phyloP scores from a whole-genome alignment of 2,329 filamentous ascomycete species.

The Fusarium sp. region DNA sequence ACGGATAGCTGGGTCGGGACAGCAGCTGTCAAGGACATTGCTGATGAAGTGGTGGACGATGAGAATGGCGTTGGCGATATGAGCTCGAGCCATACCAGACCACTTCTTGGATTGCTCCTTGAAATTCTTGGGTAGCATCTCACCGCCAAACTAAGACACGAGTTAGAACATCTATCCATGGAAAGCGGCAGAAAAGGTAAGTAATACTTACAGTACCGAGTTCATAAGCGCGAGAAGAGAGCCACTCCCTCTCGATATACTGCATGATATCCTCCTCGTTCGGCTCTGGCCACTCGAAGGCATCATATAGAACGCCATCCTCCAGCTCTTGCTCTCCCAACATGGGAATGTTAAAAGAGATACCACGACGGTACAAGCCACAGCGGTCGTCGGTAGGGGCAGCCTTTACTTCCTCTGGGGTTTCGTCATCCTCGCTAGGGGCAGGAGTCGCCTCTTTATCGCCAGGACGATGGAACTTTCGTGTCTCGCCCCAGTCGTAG shows the following conservation, averaged over 20 bases:
- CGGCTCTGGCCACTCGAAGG: conserved; percentile 30
- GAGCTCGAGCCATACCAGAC: conserved; percentile 58
- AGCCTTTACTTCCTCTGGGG: too few relatives aligned
- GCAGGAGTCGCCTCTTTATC: not conserved
- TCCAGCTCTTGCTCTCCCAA: conserved; percentile 24
- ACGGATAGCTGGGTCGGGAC: conserved; percentile 57
- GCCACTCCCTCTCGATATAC: conserved; percentile 53
- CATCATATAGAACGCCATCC: conserved; percentile 45
- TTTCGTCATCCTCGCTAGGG: too few relatives aligned
- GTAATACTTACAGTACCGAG: conserved; percentile 61
- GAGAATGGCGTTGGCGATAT: conserved; percentile 63
- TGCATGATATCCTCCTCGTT: conserved; percentile 51
- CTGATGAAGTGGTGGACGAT: conserved; percentile 66
- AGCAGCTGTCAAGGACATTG: conserved; percentile 55
- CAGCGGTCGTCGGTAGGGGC: not conserved
- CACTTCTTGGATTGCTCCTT: conserved; percentile 67
- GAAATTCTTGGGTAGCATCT: conserved; percentile 60
- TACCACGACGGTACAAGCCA: conserved; percentile 29
- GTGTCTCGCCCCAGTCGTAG: conserved; percentile 37
- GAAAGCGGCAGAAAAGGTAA: not conserved
- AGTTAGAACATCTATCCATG: not conserved
- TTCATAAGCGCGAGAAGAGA: conserved; percentile 60
- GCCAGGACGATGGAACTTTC: not conserved
- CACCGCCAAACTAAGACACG: conserved; percentile 48
- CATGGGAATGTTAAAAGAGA: conserved; percentile 15